phyloP scores from a whole-genome alignment of 169 alveolate genomes.

The Plasmodium gaboni region DNA sequence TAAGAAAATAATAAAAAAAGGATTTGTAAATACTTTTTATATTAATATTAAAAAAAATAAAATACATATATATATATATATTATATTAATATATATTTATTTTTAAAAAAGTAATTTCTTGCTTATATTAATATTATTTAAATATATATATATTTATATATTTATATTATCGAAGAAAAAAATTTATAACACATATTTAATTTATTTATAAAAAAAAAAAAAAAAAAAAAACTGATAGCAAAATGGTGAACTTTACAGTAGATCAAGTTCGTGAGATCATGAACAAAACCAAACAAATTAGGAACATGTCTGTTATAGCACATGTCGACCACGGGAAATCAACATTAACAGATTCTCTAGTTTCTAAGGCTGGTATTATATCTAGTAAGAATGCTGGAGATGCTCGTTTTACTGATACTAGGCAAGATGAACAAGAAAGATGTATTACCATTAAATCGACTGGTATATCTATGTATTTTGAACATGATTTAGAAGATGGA shows the following conservation, averaged over 20 bases:
- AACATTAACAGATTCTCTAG: constrained; percentile 98
- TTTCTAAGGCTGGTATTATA: constrained; percentile 99
- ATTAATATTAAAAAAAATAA: no score
- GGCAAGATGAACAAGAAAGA: constrained; percentile 99
- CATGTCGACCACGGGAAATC: constrained; percentile 99
- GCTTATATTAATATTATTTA: no score
- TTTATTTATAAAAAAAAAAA: neutral
- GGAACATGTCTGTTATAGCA: constrained; percentile 99
- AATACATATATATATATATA: no score
- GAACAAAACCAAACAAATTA: constrained; percentile 98
- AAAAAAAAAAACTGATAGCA: constrained; percentile 23
- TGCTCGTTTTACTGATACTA: constrained; percentile 99
- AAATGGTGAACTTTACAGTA: constrained; percentile 98
- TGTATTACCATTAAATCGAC: constrained; percentile 99
- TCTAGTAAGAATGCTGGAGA: constrained; percentile 99
- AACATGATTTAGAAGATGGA: constrained; percentile 95
- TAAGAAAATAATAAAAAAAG: no score
- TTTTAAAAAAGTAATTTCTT: no score
- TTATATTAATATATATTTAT: no score
- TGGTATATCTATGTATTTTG: constrained; percentile 99
- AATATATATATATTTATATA: neutral
- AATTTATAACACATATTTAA: constrained; percentile 12
- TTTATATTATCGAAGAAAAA: neutral
- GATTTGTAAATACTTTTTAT: no score
- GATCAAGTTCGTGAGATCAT: constrained; percentile 99